These are phyloP conservation scores for Strigomonas galati DNA, from an alignment of 208 protist species.

Conservation along the genomic window DNA sequence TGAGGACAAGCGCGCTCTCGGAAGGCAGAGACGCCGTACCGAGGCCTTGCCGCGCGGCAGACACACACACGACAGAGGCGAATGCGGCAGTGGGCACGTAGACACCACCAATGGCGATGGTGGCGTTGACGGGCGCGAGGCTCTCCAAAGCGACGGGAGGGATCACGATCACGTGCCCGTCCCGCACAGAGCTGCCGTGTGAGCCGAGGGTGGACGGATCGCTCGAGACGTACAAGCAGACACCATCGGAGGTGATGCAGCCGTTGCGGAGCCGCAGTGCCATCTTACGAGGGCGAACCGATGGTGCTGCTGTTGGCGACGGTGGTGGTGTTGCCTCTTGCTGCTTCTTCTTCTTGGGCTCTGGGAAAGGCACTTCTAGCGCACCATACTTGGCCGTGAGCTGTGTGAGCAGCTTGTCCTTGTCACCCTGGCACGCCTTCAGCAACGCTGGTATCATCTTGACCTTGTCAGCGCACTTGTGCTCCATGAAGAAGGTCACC, in stretches of 20 bases:
- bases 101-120: conserved; percentile 27
- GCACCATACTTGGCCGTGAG: conserved; percentile 49
- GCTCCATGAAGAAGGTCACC: conserved; percentile 30
- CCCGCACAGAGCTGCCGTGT: not conserved
- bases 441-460: conserved; percentile 45
- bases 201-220: not conserved
- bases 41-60: not conserved
- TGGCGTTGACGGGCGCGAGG: conserved; percentile 30
- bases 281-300: not conserved
- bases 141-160: conserved; percentile 29
- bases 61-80: conserved; percentile 12
- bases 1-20: not conserved
- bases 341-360: not conserved
- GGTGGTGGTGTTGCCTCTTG: not conserved
- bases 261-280: conserved; percentile 6
- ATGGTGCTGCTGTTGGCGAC: not conserved
- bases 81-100: conserved; percentile 32
- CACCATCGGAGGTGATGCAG: conserved; percentile 27
- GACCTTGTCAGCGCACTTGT: conserved; percentile 59
- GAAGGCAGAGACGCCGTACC: not conserved
- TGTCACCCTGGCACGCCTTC: conserved; percentile 38
- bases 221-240: conserved; percentile 25
- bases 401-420: conserved; percentile 35
- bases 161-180: conserved; percentile 18
- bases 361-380: conserved; percentile 17